Evolutionary conservation across 2,329 filamentous ascomycete species (phyloP).

Genomic region (Diaporthe destruens): DNA sequence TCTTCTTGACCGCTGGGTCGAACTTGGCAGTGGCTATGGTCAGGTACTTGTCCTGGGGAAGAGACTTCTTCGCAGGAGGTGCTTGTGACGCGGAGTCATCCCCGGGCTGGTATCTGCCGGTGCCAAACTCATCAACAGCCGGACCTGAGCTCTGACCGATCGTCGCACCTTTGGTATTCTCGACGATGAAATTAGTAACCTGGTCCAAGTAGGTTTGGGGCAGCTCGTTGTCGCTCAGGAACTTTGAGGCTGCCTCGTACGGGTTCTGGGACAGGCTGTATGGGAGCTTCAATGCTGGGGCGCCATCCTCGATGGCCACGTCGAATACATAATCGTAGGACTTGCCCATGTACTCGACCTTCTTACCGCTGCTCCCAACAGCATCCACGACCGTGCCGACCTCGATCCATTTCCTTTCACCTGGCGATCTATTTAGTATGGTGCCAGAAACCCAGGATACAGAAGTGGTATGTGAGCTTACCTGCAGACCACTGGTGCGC

Average conservation of each 20-base stretch:
- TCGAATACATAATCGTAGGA: slow-evolving; percentile 98
- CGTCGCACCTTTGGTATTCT: slow-evolving; percentile 89
- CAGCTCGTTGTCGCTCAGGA: slow-evolving; percentile 89
- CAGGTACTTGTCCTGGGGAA: slow-evolving; percentile 86
- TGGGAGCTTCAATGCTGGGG: slow-evolving; percentile 91
- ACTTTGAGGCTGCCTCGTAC: slow-evolving; percentile 91
- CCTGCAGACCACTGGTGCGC: slow-evolving; percentile 87
- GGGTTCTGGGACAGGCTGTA: slow-evolving; percentile 94
- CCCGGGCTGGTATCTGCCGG: slow-evolving; percentile 82
- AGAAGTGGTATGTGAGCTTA: slow-evolving; percentile 36
- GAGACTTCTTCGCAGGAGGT: slow-evolving; percentile 65
- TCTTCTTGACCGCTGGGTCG: slow-evolving; percentile 80
- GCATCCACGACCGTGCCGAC: slow-evolving; percentile 96
- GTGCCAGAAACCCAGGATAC: neutral
- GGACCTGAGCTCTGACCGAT: slow-evolving; percentile 72
- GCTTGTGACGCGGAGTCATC: slow-evolving; percentile 58
- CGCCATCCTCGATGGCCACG: slow-evolving; percentile 94
- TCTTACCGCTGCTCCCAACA: slow-evolving; percentile 83
- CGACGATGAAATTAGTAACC: slow-evolving; percentile 90
- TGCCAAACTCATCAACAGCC: slow-evolving; percentile 79
- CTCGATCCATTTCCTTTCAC: slow-evolving; percentile 81
- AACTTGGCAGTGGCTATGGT: slow-evolving; percentile 81
- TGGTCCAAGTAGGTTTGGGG: slow-evolving; percentile 90
- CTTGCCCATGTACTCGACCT: slow-evolving; percentile 82
- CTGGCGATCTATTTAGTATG: slow-evolving; percentile 48